Evolutionary conservation across 2,329 filamentous ascomycete species (phyloP).

Genomic region (Kalmusia sp.): DNA sequence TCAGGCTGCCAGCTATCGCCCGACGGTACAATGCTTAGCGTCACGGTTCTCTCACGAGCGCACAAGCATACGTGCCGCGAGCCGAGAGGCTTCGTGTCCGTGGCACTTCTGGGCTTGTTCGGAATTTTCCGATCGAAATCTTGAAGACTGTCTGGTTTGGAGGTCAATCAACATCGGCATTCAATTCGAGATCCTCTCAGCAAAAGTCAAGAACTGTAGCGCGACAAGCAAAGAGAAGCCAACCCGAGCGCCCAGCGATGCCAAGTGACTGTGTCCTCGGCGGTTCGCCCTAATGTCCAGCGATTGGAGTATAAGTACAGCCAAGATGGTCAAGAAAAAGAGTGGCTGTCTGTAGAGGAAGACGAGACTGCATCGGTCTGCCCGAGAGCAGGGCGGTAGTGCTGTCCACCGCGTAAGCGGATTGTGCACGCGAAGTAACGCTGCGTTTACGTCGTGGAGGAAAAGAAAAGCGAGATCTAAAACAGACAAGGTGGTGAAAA

Average conservation of each 20-base stretch:
- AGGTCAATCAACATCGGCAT: neutral
- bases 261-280: slow-evolving; percentile 32
- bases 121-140: neutral
- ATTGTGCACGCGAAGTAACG: slow-evolving; percentile 25
- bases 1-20: slow-evolving; percentile 1
- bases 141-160: no score
- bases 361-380: slow-evolving; percentile 16
- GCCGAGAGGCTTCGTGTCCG: slow-evolving; percentile 2
- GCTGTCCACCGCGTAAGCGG: slow-evolving; percentile 3
- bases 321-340: slow-evolving; percentile 39
- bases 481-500: neutral
- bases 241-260: slow-evolving; percentile 32
- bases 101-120: slow-evolving; percentile 10
- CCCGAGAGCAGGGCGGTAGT: slow-evolving; percentile 1
- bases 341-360: slow-evolving; percentile 17
- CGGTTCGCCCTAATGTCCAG: slow-evolving; percentile 8
- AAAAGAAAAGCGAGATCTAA: neutral
- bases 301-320: slow-evolving; percentile 34
- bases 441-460: neutral
- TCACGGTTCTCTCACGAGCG: slow-evolving; percentile 8
- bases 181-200: neutral
- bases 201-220: slow-evolving; percentile 29
- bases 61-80: slow-evolving; percentile 11
- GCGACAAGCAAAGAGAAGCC: slow-evolving; percentile 28
- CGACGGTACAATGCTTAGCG: slow-evolving; percentile 3